Conservation (phyloP, 2,329 filamentous ascomycete genomes). For the Emmonsia crescens region DNA sequence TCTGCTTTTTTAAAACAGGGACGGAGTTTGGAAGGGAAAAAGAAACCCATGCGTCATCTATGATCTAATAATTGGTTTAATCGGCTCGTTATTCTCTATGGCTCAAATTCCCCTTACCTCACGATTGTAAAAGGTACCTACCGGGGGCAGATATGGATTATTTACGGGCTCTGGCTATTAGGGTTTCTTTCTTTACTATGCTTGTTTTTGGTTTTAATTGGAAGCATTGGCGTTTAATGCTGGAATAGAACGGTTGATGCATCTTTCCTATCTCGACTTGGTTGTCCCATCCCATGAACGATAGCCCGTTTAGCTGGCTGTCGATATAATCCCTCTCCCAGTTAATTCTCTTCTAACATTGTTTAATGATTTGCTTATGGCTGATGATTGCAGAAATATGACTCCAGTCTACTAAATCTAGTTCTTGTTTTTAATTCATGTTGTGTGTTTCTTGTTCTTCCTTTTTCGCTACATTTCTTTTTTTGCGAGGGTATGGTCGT, state of each 20-base stretch:
- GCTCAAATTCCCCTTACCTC: not conserved
- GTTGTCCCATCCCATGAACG: not conserved
- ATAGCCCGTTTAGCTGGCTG: not conserved
- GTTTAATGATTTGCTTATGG: not conserved
- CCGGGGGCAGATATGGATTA: not conserved
- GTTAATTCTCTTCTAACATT: not conserved
- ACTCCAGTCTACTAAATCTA: not conserved
- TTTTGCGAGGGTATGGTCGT: not conserved
- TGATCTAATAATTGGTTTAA: not conserved
- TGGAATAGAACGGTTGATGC: not conserved
- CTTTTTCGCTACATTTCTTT: not conserved
- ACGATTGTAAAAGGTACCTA: not conserved
- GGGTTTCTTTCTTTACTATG: not conserved
- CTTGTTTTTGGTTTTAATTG: not conserved
- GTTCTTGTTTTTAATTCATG: not conserved
- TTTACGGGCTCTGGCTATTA: conserved; percentile 3
- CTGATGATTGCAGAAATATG: not conserved
- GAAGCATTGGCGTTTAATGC: not conserved
- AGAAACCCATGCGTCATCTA: conserved; percentile 7
- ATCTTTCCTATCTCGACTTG: not conserved
- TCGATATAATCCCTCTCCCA: not conserved
- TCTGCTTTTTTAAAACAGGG: conserved; percentile 3
- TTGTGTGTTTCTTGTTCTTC: not conserved
- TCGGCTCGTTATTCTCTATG: not conserved
- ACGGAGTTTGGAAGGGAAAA: conserved; percentile 11